Percentiles rank a stretch among this genome's conserved stretches.
Conservation (phyloP, 1,139 yeast species). For the Saccharomycopsis hybrid region DNA sequence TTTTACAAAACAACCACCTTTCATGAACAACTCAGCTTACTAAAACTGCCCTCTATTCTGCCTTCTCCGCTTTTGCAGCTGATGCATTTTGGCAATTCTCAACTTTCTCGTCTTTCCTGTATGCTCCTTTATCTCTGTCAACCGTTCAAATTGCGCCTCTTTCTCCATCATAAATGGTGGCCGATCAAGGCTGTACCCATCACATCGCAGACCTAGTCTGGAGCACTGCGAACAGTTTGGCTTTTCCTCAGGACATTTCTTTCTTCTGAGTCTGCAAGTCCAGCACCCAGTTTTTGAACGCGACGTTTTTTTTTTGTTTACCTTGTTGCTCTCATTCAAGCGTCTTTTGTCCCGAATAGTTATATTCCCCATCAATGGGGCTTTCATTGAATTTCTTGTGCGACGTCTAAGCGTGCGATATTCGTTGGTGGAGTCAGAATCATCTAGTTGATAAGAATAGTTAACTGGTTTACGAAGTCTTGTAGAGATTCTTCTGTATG, state of each 20-base stretch:
- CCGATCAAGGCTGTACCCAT: constrained; percentile 38
- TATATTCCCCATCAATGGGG: too few species aligned
- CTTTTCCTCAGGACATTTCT: constrained; percentile 56
- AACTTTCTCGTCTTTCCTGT: constrained; percentile 26
- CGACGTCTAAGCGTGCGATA: background rate
- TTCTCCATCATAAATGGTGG: constrained; percentile 52
- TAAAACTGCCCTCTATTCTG: background rate
- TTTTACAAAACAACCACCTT: background rate
- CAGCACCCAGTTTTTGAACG: constrained; percentile 60
- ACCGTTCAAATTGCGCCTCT: constrained; percentile 35
- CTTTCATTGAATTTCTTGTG: background rate
- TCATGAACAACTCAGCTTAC: background rate
- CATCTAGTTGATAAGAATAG: background rate
- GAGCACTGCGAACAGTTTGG: constrained; percentile 51
- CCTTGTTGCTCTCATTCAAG: constrained; percentile 1
- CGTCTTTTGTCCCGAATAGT: background rate
- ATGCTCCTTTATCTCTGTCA: constrained; percentile 43
- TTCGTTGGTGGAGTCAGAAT: background rate
- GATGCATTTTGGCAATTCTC: constrained; percentile 8
- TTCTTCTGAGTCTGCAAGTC: constrained; percentile 63
- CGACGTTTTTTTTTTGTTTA: constrained; percentile 26
- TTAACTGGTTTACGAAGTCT: constrained; percentile 1
- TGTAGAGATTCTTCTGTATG: constrained; percentile 3
- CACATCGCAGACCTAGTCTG: constrained; percentile 46
- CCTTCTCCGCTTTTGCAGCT: constrained; percentile 1